A percentile compares a stretch with the other conserved stretches of the same genome.
phyloP scores from a whole-genome alignment of 805 yeast genomes.

The Ogataea thermomethanolica region DNA sequence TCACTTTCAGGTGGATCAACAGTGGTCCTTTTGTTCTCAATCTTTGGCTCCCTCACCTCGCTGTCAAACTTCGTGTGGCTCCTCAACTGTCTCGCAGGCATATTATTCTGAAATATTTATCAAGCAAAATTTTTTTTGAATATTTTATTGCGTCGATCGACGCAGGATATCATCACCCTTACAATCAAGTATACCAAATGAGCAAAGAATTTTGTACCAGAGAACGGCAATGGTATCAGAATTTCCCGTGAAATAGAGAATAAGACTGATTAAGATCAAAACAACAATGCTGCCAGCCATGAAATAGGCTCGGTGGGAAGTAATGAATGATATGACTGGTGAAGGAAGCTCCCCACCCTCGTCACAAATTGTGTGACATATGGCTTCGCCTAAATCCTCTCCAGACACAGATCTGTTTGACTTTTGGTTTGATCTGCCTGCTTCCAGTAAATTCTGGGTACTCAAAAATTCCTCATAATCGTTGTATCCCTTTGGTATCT shows the following conservation, averaged over 20 bases:
- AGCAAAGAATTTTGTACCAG: conserved; percentile 23
- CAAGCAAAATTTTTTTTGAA: conserved; percentile 9
- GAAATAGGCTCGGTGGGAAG: conserved; percentile 10
- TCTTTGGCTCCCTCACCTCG: conserved; percentile 9
- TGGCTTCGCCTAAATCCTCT: conserved; percentile 9
- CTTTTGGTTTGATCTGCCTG: conserved; percentile 4
- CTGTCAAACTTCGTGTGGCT: conserved; percentile 20
- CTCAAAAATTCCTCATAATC: conserved; percentile 13
- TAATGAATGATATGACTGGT: conserved; percentile 11
- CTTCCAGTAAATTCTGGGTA: conserved; percentile 10
- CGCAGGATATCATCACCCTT: background rate
- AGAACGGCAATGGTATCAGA: conserved; percentile 8
- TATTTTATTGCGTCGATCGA: conserved; percentile 7
- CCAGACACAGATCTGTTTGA: background rate
- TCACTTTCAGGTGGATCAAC: conserved; percentile 18
- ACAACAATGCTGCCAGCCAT: conserved; percentile 2
- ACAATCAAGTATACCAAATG: conserved; percentile 17
- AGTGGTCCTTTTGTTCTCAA: conserved; percentile 9
- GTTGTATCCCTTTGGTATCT: conserved; percentile 7
- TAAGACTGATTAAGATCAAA: conserved; percentile 11
- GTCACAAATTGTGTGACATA: conserved; percentile 12
- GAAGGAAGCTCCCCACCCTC: conserved; percentile 8
- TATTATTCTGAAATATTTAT: conserved; percentile 1
- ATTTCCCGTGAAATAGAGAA: conserved; percentile 16
- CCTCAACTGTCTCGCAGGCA: conserved; percentile 16